Evolutionary conservation across 1,284 basidiomycete species (phyloP).

Genomic region (Coriolopsis trogii): DNA sequence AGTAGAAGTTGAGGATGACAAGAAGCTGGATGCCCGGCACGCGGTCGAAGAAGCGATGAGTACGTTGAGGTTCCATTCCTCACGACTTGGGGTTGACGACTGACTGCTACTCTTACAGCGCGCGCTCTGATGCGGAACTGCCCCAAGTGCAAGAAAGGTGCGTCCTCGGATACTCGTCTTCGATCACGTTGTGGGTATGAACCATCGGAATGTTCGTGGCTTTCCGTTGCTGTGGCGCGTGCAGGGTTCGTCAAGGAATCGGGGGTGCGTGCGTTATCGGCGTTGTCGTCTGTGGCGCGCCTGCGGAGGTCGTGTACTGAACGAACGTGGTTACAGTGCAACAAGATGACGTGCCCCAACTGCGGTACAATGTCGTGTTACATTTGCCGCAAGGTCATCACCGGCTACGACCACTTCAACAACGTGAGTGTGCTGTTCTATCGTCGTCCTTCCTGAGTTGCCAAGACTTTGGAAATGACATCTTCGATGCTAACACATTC

Average conservation of each 20-base stretch:
- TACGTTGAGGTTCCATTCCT: constrained; percentile 36
- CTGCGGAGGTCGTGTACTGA: neutral
- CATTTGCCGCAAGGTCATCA: constrained; percentile 70
- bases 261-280: constrained; percentile 51
- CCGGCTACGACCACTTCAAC: constrained; percentile 80
- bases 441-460: neutral
- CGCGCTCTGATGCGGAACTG: constrained; percentile 84
- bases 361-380: constrained; percentile 79
- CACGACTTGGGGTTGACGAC: neutral
- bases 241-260: constrained; percentile 76
- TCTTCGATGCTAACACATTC: no score
- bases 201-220: neutral
- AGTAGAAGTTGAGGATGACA: constrained; percentile 72
- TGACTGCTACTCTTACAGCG: constrained; percentile 45
- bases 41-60: constrained; percentile 90
- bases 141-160: constrained; percentile 76
- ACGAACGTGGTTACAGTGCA: constrained; percentile 53
- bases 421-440: constrained; percentile 41
- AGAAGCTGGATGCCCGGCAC: constrained; percentile 73
- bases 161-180: constrained; percentile 18
- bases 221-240: neutral
- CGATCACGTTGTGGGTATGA: neutral
- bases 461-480: neutral
- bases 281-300: neutral
- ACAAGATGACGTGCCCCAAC: constrained; percentile 78